Evolutionary conservation across 768 basidiomycete genomes (phyloP).

Genomic region (Tulasnella sp.): DNA sequence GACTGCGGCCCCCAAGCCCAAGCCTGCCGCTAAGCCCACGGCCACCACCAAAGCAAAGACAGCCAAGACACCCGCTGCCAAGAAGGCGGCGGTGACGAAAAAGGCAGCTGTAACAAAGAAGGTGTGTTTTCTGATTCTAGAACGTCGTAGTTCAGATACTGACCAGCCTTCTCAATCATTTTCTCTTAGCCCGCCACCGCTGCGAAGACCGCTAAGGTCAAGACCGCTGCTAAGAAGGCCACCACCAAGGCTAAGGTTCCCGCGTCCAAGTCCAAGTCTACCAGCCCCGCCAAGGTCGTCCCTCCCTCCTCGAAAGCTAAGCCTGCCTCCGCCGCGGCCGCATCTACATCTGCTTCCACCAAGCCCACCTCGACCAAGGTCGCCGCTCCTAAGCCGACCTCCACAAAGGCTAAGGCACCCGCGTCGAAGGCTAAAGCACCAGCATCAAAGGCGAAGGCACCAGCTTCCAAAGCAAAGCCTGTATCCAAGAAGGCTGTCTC

Average conservation of each 20-base stretch:
- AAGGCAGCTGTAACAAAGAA: constrained; percentile 2
- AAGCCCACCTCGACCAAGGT: neutral
- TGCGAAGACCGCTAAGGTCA: constrained; percentile 3
- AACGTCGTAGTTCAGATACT: neutral
- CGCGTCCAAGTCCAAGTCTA: neutral
- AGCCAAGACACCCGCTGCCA: neutral
- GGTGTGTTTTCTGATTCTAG: neutral
- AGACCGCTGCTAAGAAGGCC: constrained; percentile 8
- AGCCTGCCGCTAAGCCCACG: constrained; percentile 1
- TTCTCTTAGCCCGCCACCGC: neutral
- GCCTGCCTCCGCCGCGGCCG: neutral
- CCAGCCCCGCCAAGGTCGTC: neutral
- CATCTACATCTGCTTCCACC: neutral
- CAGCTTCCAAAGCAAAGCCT: constrained; percentile 2
- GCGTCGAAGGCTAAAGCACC: too few species aligned
- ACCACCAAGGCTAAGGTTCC: neutral
- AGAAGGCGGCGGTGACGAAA: neutral
- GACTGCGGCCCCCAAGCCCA: neutral
- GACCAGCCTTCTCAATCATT: neutral
- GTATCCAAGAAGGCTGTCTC: neutral
- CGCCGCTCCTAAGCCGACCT: neutral
- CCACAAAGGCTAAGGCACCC: too few species aligned
- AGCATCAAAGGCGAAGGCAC: constrained; percentile 2
- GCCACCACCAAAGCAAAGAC: neutral
- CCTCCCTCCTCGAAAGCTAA: neutral